Evolutionary conservation across 2,329 filamentous ascomycete species (phyloP).

Genomic region (Triangularia verruculosa): DNA sequence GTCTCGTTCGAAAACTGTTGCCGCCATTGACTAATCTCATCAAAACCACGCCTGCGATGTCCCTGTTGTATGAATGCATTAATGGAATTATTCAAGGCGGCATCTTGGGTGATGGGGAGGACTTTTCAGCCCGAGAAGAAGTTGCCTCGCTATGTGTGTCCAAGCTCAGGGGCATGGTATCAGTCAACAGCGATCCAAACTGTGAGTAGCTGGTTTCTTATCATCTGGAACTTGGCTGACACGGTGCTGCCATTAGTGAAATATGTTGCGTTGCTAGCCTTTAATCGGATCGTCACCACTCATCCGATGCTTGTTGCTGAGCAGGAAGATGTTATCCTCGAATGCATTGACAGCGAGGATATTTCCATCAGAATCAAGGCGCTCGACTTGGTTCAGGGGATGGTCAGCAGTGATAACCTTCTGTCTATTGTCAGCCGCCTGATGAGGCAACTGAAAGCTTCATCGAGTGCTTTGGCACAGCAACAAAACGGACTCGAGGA

Average conservation of each 20-base stretch:
- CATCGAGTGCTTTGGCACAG: constrained; percentile 48
- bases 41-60: constrained; percentile 93
- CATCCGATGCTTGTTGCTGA: constrained; percentile 85
- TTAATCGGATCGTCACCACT: constrained; percentile 88
- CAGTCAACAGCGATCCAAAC: constrained; percentile 90
- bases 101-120: constrained; percentile 79
- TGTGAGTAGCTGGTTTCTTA: constrained; percentile 52
- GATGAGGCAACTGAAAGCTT: constrained; percentile 77
- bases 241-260: constrained; percentile 60
- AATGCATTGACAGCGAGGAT: constrained; percentile 92
- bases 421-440: constrained; percentile 80
- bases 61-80: constrained; percentile 96
- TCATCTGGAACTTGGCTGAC: constrained; percentile 4
- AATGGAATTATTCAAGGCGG: constrained; percentile 97
- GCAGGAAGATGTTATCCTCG: constrained; percentile 93
- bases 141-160: constrained; percentile 88
- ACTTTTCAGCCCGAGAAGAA: constrained; percentile 79
- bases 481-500: constrained; percentile 42
- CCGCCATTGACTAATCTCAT: constrained; percentile 91
- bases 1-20: constrained; percentile 84
- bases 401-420: constrained; percentile 87
- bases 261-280: constrained; percentile 92
- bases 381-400: constrained; percentile 84
- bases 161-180: constrained; percentile 91
- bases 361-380: constrained; percentile 94